Conservation (phyloP, 805 yeast genomes). For the Metschnikowia dekortorum region DNA sequence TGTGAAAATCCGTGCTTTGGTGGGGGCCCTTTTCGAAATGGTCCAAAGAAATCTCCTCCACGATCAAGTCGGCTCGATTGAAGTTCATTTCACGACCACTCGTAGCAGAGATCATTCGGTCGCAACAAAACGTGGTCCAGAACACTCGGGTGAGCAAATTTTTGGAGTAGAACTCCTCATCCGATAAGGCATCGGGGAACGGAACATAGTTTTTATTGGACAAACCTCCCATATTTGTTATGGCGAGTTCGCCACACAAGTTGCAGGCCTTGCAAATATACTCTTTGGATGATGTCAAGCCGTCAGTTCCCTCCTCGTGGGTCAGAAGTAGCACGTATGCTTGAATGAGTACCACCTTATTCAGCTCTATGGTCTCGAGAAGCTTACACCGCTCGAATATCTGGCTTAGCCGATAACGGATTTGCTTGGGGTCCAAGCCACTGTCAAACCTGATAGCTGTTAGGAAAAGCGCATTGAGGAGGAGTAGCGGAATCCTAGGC, state of each 20-base stretch:
- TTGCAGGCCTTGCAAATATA: slow-evolving; percentile 2
- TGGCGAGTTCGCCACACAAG: slow-evolving; percentile 4
- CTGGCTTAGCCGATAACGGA: background rate
- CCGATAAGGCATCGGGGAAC: background rate
- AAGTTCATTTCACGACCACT: slow-evolving; percentile 3
- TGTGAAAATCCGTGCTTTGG: background rate
- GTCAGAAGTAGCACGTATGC: background rate
- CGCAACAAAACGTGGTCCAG: slow-evolving; percentile 4
- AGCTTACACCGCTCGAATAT: slow-evolving; percentile 1
- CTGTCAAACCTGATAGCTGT: slow-evolving; percentile 1
- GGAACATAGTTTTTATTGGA: background rate
- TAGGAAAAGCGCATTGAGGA: background rate
- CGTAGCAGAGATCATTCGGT: slow-evolving; percentile 1
- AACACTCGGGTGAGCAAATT: background rate
- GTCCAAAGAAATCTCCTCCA: background rate
- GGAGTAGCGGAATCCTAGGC: background rate
- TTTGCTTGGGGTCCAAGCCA: background rate
- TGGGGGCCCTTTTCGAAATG: slow-evolving; percentile 2
- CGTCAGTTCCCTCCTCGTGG: slow-evolving; percentile 3
- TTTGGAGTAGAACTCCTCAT: background rate
- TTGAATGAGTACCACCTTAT: slow-evolving; percentile 4
- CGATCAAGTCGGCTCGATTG: slow-evolving; percentile 1
- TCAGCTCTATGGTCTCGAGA: slow-evolving; percentile 2
- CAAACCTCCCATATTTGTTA: background rate
- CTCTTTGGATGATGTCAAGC: slow-evolving; percentile 2